Base-by-base conservation (phyloP, 1,284 basidiomycete species). In the Irpex lacteus region DNA sequence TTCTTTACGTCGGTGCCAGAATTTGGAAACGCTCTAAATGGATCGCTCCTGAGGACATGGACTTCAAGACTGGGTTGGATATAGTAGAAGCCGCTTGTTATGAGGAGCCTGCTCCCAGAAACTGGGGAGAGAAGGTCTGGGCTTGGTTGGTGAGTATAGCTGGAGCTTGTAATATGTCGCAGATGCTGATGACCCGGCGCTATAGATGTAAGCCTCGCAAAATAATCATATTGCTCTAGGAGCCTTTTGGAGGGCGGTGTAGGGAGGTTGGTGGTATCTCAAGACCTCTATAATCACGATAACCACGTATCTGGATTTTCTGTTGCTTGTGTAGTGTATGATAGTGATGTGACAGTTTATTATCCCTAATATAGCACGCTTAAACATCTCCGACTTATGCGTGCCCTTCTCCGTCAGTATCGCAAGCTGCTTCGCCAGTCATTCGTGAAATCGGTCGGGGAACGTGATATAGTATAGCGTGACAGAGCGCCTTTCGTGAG, bases 31-130 rank as follows among this genome's bases (percentile, higher is more conserved):
- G 80, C 68, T 74, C 80, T 37, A 74, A 79, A 4, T 75, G 80
- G 26, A 75, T 87, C 47, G 77, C 72, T 52, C 72, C 86, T 8
- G 71, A 78, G 36, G 84, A 94, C 47, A 93, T 97, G 86, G 94
- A 96, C 76, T 94, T 97, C 70, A 77, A 86, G 62, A 81, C 82
- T 3, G 85, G 89, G 60, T 78, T 92, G 59, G 87, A 83, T 19
- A 87, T 92, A 73, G 89, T 94, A 36, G 85, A 90, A 69, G 88
- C 87, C 1, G 86, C 85, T 2, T 85, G 83, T 79, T 87, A 77
- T 68, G 71, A 91, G 59, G 92, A 94, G 32, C 83, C 83, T 5
- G 85, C 87, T 15, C 88, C 91, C 2, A 85, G 72, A 70, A 92
- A 90, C 70, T 82, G 75, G 69, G 1, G 81, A 2, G 88, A 90